phyloP scores from a whole-genome alignment of 495 filamentous ascomycete genomes.

The Gamarada debralockiae region DNA sequence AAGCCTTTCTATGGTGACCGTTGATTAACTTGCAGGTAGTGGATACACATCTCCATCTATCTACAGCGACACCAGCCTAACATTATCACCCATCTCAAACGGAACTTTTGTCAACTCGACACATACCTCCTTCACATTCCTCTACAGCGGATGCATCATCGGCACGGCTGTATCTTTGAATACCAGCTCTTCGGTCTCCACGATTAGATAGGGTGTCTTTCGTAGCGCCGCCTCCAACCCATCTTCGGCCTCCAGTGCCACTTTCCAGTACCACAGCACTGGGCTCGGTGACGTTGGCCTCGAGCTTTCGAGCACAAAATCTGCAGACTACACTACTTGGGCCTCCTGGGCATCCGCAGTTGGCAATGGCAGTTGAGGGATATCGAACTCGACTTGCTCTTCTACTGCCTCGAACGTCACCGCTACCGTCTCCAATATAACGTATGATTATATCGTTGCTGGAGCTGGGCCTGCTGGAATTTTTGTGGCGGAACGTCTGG shows the following conservation, averaged over 20 bases:
- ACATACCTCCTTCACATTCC: conserved; percentile 37
- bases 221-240: conserved; percentile 27
- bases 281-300: conserved; percentile 40
- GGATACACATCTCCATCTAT: too few species aligned
- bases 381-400: conserved; percentile 33
- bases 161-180: conserved; percentile 14
- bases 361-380: conserved; percentile 32
- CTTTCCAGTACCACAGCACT: conserved; percentile 36
- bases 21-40: too few species aligned
- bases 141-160: conserved; percentile 31
- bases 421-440: too few species aligned
- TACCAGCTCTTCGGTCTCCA: conserved; percentile 11
- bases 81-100: too few species aligned
- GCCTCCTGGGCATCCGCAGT: conserved; percentile 34
- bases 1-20: too few species aligned
- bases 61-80: too few species aligned
- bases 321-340: conserved; percentile 44
- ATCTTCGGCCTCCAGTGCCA: conserved; percentile 25
- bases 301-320: conserved; percentile 33
- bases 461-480: too few species aligned
- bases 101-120: too few species aligned
- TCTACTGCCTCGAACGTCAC: conserved; percentile 27
- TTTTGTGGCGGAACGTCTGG: too few species aligned
- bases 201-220: conserved; percentile 30
- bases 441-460: too few species aligned